These are phyloP conservation scores for Sclerotinia glacialis DNA, from an alignment of 2,329 filamentous ascomycete genomes.

Conservation along the genomic window DNA sequence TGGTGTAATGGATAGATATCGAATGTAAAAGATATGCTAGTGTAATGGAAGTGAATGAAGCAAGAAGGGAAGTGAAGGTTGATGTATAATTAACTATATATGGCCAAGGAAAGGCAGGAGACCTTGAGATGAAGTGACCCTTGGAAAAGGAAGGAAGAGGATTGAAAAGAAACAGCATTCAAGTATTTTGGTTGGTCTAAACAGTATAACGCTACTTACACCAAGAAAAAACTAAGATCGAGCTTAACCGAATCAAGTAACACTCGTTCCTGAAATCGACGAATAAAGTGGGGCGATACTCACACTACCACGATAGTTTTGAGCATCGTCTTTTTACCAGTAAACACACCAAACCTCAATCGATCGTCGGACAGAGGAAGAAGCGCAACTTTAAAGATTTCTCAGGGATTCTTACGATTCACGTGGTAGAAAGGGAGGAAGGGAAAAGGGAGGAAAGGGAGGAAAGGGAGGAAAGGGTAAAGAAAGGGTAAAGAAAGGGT, in stretches of 20 bases:
- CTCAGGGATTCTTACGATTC: not conserved
- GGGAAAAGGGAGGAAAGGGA: not conserved
- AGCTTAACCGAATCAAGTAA: not conserved
- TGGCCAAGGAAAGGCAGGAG: not conserved
- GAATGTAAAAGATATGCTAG: too few relatives aligned
- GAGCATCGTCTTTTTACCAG: constrained; percentile 10
- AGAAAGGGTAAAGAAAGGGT: not conserved
- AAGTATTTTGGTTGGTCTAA: not conserved
- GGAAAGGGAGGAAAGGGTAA: not conserved
- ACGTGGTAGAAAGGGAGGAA: not conserved
- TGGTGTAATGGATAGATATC: too few relatives aligned
- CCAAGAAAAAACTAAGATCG: not conserved
- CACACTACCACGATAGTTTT: not conserved
- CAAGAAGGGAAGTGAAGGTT: not conserved
- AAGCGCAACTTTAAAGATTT: not conserved
- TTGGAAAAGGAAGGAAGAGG: too few relatives aligned
- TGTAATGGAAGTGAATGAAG: too few relatives aligned
- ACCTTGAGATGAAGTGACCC: not conserved
- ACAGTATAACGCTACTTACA: too few relatives aligned
- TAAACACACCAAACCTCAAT: not conserved
- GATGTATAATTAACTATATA: not conserved
- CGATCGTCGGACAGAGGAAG: not conserved
- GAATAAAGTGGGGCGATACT: constrained; percentile 10
- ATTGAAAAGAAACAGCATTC: not conserved
- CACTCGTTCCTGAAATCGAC: not conserved